These are phyloP conservation scores for Chlorencoelia australis DNA, from an alignment of 2,329 filamentous ascomycete genomes.

Conservation along the genomic window DNA sequence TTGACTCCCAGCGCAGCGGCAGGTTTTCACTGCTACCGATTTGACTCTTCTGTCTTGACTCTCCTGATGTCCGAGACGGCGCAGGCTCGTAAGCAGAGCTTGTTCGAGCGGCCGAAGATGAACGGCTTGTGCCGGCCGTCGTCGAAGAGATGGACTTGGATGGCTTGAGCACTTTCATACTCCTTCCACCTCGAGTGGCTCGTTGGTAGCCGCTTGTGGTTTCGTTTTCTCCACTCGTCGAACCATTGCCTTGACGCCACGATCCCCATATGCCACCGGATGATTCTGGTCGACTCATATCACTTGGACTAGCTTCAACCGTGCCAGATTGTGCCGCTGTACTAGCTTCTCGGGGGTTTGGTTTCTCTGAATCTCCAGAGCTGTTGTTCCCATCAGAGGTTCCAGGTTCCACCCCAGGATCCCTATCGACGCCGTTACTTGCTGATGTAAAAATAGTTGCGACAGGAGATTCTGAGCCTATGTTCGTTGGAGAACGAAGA, in stretches of 20 bases:
- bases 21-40: slow-evolving; percentile 26
- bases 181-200: slow-evolving; percentile 52
- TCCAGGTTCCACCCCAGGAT: slow-evolving; percentile 14
- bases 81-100: slow-evolving; percentile 42
- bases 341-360: slow-evolving; percentile 3
- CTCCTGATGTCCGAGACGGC: slow-evolving; percentile 34
- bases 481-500: slow-evolving; percentile 6
- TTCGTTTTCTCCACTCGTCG: slow-evolving; percentile 21
- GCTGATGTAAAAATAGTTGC: slow-evolving; percentile 10
- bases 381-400: slow-evolving; percentile 9
- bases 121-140: slow-evolving; percentile 29
- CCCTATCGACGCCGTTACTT: slow-evolving; percentile 6
- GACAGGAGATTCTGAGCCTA: slow-evolving; percentile 13
- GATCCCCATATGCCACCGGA: slow-evolving; percentile 57
- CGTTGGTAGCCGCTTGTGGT: slow-evolving; percentile 52
- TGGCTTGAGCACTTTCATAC: slow-evolving; percentile 87
- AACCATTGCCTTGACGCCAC: slow-evolving; percentile 48
- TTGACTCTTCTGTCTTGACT: slow-evolving; percentile 46
- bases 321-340: slow-evolving; percentile 8
- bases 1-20: slow-evolving; percentile 41
- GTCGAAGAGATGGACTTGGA: slow-evolving; percentile 52
- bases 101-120: slow-evolving; percentile 35
- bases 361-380: slow-evolving; percentile 14
- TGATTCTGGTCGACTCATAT: slow-evolving; percentile 33
- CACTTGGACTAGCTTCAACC: slow-evolving; percentile 8